A percentile compares a stretch with the other conserved stretches of the same genome.
Evolutionary conservation across 257 asterid genomes (phyloP).

Genomic region (Voacanga thouarsii): DNA sequence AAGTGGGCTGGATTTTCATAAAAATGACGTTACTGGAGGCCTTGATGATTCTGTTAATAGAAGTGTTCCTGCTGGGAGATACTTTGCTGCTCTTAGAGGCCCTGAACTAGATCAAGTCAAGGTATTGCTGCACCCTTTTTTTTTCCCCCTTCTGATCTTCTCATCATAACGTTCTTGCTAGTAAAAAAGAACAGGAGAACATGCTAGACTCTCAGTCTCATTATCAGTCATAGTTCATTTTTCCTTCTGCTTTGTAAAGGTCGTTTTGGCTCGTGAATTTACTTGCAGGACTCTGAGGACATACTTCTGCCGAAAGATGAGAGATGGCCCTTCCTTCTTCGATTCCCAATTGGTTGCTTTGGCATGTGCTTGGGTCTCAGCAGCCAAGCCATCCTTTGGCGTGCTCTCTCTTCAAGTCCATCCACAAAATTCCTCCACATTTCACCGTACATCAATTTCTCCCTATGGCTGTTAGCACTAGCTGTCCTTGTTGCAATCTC

Average conservation of each 20-base stretch:
- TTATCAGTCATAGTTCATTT: neutral
- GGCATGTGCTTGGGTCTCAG: constrained; percentile 90
- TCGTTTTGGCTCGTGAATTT: neutral
- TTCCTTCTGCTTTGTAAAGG: neutral
- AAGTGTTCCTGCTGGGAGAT: constrained; percentile 97
- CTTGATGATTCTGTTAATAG: constrained; percentile 33
- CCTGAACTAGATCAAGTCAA: constrained; percentile 95
- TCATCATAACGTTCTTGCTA: neutral
- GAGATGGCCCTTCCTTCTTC: constrained; percentile 87
- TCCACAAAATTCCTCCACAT: constrained; percentile 72
- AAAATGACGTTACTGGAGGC: constrained; percentile 27
- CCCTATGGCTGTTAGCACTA: constrained; percentile 68
- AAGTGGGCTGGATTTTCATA: constrained; percentile 40
- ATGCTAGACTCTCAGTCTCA: neutral
- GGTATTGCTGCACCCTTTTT: constrained; percentile 33
- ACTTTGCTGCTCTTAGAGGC: constrained; percentile 91
- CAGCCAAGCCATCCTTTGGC: constrained; percentile 92
- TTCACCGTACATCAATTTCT: constrained; percentile 59
- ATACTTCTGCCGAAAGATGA: constrained; percentile 85
- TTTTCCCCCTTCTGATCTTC: neutral
- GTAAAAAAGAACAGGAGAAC: too few relatives aligned
- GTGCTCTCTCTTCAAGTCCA: constrained; percentile 52
- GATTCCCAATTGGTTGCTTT: constrained; percentile 90
- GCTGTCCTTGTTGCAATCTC: constrained; percentile 50
- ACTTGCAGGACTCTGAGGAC: constrained; percentile 73